Evolutionary conservation across 495 filamentous ascomycete genomes (phyloP), one percentile per base, ranked within the genome.

Genomic region (Evernia prunastri): DNA sequence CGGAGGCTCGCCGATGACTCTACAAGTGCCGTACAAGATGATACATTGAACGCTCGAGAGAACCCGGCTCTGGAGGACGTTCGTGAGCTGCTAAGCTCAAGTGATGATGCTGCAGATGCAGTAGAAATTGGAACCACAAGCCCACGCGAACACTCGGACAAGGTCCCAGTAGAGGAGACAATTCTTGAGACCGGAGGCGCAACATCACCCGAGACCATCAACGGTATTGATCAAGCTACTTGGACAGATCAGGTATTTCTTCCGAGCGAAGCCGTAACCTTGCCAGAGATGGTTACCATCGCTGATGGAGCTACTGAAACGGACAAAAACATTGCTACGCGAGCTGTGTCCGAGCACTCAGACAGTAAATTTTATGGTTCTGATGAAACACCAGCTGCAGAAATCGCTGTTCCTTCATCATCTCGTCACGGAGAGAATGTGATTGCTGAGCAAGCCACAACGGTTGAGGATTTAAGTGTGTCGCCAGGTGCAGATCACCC

Each of bases 11-110:
- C 2, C 29, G 13, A 27, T n/a, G 10, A 11, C 6, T 31, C 27
- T 54, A 17, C 20, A 6, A 47, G 61, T 40, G 60, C 12, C 33
- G 42, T 47, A 40, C 61, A 39, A 51, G 20, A 54, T 20, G 64
- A 62, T 35, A 37, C 37, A 31, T 7, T 58, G 25, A n/a, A 31
- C 7, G 51, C 59, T 57, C 61, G 59, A 43, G 23, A 37, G 39
- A 61, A 51, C 42, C 64, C 59, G 25, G 59, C 29, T 31, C 18
- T 58, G 36, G 47, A 61, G 35, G 64, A 58, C 7, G 59, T 49
- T 51, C 64, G 40, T 31, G 49, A 5, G 15, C 42, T 58, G 4
- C 39, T 49, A 11, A 23, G n/a, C 20, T 57, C 39, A 33, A 10
- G 40, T 2, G 23, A 57, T 1, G 12, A 37, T n/a, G 33, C 18